Evolutionary conservation across 176 grass and related monocot genomes (phyloP), one percentile per base, ranked within the genome.

Genomic region (Thalia dealbata): DNA sequence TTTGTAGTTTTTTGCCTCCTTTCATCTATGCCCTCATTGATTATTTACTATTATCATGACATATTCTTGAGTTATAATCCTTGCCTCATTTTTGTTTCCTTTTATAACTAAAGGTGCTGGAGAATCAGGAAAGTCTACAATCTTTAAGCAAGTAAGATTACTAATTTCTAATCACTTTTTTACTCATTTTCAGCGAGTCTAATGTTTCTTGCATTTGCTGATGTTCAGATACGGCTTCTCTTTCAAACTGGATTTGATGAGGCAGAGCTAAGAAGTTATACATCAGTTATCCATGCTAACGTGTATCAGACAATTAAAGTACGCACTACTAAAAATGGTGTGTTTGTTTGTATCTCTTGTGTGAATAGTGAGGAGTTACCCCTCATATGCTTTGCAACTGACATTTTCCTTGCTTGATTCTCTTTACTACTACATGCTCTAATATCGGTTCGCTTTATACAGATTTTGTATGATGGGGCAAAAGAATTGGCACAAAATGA

Each of bases 221-320:
- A 21, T 63, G 38, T 84, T 52, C 82, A 96, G 92, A 96, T 96
- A 88, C 92, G 89, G 43, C 92, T 96, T 74, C 92, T 96, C 63
- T 96, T 96, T 77, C 92, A 96, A 82, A 92, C 82, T 78, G 92
- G 92, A 46, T 96, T 96, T 65, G 75, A 83, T 58, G 92, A 92
- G 75, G 84, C 80, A 26, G 92, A 96, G 64, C 80, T 96, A 67
- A 87, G 66, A 81, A 92, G 92, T 83, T 96, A 92, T 66, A 90
- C 80, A 28, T 78, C 89, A 84, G 92, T 96, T 75, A 91, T 96
- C 63, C 92, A 96, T 84, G 92, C 92, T 21, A 96, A 96, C 18
- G 89, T 96, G 67, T 96, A 90, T 80, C 92, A 96, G 89, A 92
- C 92, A 90, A 82, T 96, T 86, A 96, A 96, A 92, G 92, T 96